Base-by-base conservation (phyloP, 164 flowering plant species). In the Liriodendron chinense region DNA sequence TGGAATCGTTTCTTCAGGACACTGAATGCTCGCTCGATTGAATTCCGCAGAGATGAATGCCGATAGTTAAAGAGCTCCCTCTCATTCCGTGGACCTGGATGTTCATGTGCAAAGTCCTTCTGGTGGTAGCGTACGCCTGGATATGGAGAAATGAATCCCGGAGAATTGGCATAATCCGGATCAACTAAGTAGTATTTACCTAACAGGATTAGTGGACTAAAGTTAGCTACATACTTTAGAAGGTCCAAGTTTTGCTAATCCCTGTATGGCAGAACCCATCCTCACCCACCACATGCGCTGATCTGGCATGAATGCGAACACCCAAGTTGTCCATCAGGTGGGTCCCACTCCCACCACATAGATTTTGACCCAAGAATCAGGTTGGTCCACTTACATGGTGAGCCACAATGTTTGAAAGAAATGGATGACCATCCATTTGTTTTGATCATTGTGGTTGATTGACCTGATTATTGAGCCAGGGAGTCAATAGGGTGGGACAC, bases 111-210 rank as follows among this genome's bases (percentile, higher is more conserved):
- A 70, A 49, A 49, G 23, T 70, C 72, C 43, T 53, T 50, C 9
- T n/a, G 43, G 23, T 53, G 72, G 23, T 50, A 70, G 22, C 21
- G 43, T 9, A 70, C 14, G 34, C 63, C 61, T 12, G 20, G 72
- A 22, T 70, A 70, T 4, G 34, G 72, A 49, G 62, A 14, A 9
- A 70, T 70, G 20, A 70, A 49, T 16, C 72, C 62, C 2, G 62
- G 21, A 5, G 13, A 49, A 24, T 70, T 70, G 9, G n/a, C n/a
- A 50, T 70, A 53, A 24, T 34, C 24, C 57, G 14, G 24, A 69
- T 69, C 72, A 1, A 48, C 57, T 24, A 69, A 48, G 24, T 69
- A 69, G 34, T 47, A 69, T 22, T 68, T 69, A 68, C 70, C 70
- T 68, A 68, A 53, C 13, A 53, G 59, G 3, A 16, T 8, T 12